phyloP scores from a whole-genome alignment of 176 grass and related monocot genomes.

The Guadua angustifolia region DNA sequence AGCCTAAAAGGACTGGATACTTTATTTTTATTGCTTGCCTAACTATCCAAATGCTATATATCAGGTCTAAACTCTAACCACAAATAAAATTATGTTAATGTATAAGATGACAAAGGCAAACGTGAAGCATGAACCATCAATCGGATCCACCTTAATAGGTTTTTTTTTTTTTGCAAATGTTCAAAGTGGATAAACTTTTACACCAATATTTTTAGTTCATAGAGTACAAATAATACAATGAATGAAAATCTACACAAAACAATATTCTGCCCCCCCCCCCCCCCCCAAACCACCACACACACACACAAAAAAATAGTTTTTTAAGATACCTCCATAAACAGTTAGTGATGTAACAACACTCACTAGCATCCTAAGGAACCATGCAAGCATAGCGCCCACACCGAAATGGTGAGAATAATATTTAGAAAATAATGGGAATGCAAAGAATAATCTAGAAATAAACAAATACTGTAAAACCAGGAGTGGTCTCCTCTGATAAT shows the following conservation, averaged over 20 bases:
- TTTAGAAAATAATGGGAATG: conserved; percentile 3
- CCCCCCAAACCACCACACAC: no score
- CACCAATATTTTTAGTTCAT: background rate
- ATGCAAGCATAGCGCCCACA: background rate
- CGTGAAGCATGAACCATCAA: background rate
- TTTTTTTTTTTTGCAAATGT: background rate
- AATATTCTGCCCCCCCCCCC: background rate
- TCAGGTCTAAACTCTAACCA: background rate
- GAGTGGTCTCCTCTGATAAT: conserved; percentile 46
- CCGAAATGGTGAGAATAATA: background rate
- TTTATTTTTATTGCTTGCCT: background rate
- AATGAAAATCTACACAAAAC: conserved; percentile 13
- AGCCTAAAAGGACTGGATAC: background rate
- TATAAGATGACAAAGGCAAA: background rate
- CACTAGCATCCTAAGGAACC: background rate
- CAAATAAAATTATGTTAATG: background rate
- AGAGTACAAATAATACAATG: background rate
- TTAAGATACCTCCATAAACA: background rate
- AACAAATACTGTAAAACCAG: conserved; percentile 36
- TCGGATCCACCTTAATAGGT: background rate
- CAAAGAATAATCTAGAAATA: background rate
- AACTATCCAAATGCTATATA: conserved; percentile 17
- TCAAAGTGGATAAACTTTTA: background rate
- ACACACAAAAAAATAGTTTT: no score
- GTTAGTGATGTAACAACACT: background rate